phyloP scores from a whole-genome alignment of 169 alveolate species.

The Eimeria maxima region DNA sequence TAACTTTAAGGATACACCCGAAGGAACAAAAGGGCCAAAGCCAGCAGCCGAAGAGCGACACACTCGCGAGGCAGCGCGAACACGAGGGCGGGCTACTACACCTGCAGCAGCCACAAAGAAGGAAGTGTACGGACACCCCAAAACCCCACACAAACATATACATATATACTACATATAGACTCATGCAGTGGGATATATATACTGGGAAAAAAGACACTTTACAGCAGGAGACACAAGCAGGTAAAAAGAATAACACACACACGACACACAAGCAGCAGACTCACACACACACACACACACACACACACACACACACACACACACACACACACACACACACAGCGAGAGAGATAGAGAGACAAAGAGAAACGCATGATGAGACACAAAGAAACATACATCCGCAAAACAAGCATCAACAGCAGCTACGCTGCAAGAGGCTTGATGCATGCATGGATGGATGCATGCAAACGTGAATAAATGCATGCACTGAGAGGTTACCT shows the following conservation, averaged over 20 bases:
- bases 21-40: conserved; percentile 18
- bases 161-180: not conserved
- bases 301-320: not conserved
- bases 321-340: not conserved
- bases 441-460: not conserved
- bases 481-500: not conserved
- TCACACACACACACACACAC: not conserved
- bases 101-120: conserved; percentile 51
- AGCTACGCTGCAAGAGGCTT: not conserved
- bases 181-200: not conserved
- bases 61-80: not conserved
- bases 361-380: not conserved
- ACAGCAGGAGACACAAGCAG: not conserved
- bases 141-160: not conserved
- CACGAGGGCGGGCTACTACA: not conserved
- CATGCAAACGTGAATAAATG: not conserved
- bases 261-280: not conserved
- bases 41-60: not conserved
- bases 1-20: not conserved
- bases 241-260: not conserved
- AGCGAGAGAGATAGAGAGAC: not conserved
- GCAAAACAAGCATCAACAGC: not conserved
- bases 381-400: not conserved
- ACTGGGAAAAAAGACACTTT: not conserved
- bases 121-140: not conserved